These are phyloP conservation scores for Trebouxia gelatinosa DNA, from an alignment of 163 green algal species.

Conservation along the genomic window DNA sequence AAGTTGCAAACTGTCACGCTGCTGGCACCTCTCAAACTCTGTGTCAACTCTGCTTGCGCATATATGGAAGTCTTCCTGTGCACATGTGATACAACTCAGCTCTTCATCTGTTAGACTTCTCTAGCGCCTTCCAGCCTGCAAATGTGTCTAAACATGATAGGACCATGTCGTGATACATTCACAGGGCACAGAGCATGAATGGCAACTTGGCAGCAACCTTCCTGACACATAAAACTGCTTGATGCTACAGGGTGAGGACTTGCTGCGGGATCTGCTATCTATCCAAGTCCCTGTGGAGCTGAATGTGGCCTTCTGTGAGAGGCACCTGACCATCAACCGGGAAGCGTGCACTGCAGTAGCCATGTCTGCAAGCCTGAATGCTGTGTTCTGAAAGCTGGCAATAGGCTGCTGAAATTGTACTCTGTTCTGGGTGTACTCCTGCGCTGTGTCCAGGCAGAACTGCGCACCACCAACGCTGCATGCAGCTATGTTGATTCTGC, in stretches of 20 bases:
- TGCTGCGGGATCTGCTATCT: slow-evolving; percentile 63
- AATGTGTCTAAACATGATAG: too few relatives aligned
- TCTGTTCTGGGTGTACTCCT: slow-evolving; percentile 50
- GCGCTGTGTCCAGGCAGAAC: slow-evolving; percentile 66
- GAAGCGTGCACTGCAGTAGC: slow-evolving; percentile 64
- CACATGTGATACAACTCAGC: too few relatives aligned
- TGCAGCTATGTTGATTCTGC: slow-evolving; percentile 81
- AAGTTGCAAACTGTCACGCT: too few relatives aligned
- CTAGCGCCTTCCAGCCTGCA: too few relatives aligned
- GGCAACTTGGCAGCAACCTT: too few relatives aligned
- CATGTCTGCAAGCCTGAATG: slow-evolving; percentile 84
- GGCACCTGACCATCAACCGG: slow-evolving; percentile 62
- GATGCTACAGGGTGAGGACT: slow-evolving; percentile 30
- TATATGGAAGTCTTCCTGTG: too few relatives aligned
- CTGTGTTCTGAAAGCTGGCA: slow-evolving; percentile 65
- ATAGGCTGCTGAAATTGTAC: slow-evolving; percentile 73
- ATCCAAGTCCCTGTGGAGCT: slow-evolving; percentile 65
- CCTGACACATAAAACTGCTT: too few relatives aligned
- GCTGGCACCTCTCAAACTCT: too few relatives aligned
- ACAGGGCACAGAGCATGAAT: too few relatives aligned
- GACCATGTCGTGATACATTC: too few relatives aligned
- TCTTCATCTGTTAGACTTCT: too few relatives aligned
- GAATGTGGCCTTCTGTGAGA: slow-evolving; percentile 76
- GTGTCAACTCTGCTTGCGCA: too few relatives aligned
- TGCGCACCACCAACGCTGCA: slow-evolving; percentile 72